Percentiles rank a stretch among this genome's conserved stretches.
These are phyloP conservation scores for Marsdenia floribunda DNA, from an alignment of 257 asterid genomes.

Conservation along the genomic window DNA sequence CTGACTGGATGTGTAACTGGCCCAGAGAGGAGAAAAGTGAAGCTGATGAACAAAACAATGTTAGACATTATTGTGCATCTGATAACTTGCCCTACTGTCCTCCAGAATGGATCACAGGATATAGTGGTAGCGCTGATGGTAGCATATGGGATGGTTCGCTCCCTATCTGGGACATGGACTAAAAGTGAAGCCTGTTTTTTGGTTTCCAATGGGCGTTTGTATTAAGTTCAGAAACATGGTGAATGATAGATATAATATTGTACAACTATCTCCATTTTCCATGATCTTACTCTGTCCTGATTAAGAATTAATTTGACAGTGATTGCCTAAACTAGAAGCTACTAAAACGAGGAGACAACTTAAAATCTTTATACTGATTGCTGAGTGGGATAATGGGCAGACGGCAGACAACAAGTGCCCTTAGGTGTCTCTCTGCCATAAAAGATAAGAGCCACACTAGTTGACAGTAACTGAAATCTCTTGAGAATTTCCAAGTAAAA, in stretches of 20 bases:
- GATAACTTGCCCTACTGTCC: neutral
- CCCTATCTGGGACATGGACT: conserved; percentile 23
- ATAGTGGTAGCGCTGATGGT: neutral
- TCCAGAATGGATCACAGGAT: conserved; percentile 7
- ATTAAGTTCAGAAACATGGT: neutral
- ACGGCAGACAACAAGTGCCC: conserved; percentile 8
- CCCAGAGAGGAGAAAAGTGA: neutral
- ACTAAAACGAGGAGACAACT: neutral
- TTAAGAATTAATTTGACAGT: neutral
- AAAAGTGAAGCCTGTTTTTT: neutral
- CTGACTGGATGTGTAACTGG: conserved; percentile 26
- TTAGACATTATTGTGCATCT: neutral
- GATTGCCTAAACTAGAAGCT: neutral
- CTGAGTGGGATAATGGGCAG: conserved; percentile 11
- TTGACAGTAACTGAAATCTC: neutral
- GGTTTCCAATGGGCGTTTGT: neutral
- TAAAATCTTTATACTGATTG: neutral
- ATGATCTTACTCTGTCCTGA: neutral
- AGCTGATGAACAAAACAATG: neutral
- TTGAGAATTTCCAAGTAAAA: neutral
- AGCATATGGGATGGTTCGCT: conserved; percentile 15
- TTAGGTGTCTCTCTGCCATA: neutral
- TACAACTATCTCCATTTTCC: neutral
- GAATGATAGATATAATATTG: neutral
- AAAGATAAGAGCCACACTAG: conserved; percentile 4